Evolutionary conservation across 2,329 filamentous ascomycete genomes (phyloP).

Genomic region (Tolypocladium guangdongense): DNA sequence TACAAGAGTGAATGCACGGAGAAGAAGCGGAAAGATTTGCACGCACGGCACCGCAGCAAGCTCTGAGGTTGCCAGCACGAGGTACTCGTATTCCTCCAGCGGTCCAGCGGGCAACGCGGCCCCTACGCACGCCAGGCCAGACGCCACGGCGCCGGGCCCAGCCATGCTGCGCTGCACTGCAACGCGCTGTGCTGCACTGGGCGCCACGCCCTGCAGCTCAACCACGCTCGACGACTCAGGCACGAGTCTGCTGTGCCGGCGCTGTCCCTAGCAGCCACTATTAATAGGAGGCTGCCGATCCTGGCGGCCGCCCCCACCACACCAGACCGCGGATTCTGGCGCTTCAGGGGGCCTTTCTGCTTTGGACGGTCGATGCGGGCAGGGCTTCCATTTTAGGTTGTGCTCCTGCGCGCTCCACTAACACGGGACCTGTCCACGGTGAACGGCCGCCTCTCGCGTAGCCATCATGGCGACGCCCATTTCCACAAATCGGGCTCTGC

Average conservation of each 20-base stretch:
- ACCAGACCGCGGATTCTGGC: background rate
- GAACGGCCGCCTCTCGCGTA: background rate
- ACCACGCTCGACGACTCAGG: background rate
- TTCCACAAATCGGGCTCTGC: background rate
- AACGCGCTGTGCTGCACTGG: background rate
- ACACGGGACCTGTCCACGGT: background rate
- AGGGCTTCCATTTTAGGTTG: background rate
- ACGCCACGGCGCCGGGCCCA: background rate
- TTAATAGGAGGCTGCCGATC: background rate
- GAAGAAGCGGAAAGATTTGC: background rate
- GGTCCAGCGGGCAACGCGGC: too few species aligned
- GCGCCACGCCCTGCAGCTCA: too few species aligned
- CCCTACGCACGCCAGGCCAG: too few species aligned
- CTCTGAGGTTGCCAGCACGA: background rate
- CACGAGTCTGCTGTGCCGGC: background rate
- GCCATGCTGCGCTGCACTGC: background rate
- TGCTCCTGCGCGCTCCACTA: background rate
- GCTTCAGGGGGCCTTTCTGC: background rate
- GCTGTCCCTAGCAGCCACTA: background rate
- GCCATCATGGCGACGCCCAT: background rate
- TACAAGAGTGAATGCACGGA: background rate
- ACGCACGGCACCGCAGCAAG: background rate
- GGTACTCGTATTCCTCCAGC: too few species aligned
- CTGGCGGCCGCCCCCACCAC: background rate
- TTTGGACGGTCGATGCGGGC: background rate